phyloP scores from a whole-genome alignment of 2,329 filamentous ascomycete species.

The Xylaria hypoxylon region DNA sequence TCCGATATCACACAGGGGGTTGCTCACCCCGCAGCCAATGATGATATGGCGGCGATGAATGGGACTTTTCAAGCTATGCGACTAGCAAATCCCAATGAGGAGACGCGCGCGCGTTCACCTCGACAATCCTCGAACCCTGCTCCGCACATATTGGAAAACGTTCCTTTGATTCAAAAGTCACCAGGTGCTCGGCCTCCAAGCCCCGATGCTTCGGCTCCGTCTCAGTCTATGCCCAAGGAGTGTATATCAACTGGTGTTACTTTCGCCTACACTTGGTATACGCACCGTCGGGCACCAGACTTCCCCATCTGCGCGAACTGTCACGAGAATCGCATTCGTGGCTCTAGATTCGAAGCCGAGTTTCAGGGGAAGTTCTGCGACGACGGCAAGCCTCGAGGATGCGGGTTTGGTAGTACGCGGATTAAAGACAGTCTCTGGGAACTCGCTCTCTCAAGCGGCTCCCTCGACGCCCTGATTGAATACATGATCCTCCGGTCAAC shows the following conservation, averaged over 20 bases:
- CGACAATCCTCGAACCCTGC: background rate
- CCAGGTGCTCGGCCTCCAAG: background rate
- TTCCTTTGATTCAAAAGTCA: background rate
- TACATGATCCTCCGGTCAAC: slow-evolving; percentile 24
- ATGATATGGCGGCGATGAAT: slow-evolving; percentile 14
- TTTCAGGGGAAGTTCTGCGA: slow-evolving; percentile 21
- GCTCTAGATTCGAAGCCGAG: slow-evolving; percentile 16
- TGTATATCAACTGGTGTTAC: slow-evolving; percentile 21
- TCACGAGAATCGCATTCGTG: slow-evolving; percentile 24
- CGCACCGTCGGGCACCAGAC: slow-evolving; percentile 23
- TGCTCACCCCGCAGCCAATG: background rate
- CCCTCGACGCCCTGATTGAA: slow-evolving; percentile 19
- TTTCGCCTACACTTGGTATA: slow-evolving; percentile 29
- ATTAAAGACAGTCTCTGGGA: slow-evolving; percentile 29
- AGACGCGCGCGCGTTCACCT: background rate
- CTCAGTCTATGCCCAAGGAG: slow-evolving; percentile 15
- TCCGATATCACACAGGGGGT: background rate
- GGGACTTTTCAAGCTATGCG: slow-evolving; percentile 22
- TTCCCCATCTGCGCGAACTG: slow-evolving; percentile 29
- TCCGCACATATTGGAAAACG: background rate
- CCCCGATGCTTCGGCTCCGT: background rate
- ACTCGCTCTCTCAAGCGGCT: slow-evolving; percentile 22
- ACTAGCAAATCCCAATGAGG: background rate
- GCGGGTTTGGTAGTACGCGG: slow-evolving; percentile 15
- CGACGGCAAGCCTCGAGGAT: slow-evolving; percentile 19